Base-by-base conservation (phyloP, 2,329 filamentous ascomycete genomes). In the Talaromyces marneffei region DNA sequence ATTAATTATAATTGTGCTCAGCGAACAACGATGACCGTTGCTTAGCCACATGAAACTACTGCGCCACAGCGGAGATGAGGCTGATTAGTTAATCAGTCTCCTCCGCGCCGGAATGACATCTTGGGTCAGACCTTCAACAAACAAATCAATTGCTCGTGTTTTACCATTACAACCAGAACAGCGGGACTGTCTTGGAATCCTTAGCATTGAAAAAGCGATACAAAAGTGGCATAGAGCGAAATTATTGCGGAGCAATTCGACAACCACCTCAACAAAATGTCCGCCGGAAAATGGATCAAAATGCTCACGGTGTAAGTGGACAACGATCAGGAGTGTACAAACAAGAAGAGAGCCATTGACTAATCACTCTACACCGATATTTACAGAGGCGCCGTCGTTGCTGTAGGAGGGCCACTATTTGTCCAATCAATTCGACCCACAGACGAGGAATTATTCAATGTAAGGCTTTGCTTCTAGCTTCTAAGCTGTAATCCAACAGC, bases 371-470 rank as follows among this genome's bases (percentile, higher is more conserved):
- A 39, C 23, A 37, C n/a, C 39, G 54, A 25, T 59, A 20, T 16
- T 14, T 52, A 65, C 69, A 97, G 92, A 62, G 90, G 90, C 68
- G 82, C 80, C 44, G 76, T 82, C 52, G 81, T 94, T 68, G 87
- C 86, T 70, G 82, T 97, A 63, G 94, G 94, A 57, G 94, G 94
- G 3, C 94, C 94, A 25, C 88, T 89, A 16, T 79, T 97, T 58
- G 89, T 93, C 46, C 85, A 87, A 77, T 96, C 87, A 44, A 66
- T 79, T 61, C 76, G 76, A 29, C 94, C 94, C 2, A 88, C 89
- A 12, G 92, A 97, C 68, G 94, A 97, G 76, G 92, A 97, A 78
- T 83, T 99, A 44, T 92, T 95, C 81, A 82, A 84, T 74, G 81
- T 82, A 75, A 59, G 65, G 69, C 70, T 58, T 69, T 27, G 16